These are phyloP conservation scores for Coemansia furcata DNA, from an alignment of 192 early-diverging fungal species.

Conservation along the genomic window DNA sequence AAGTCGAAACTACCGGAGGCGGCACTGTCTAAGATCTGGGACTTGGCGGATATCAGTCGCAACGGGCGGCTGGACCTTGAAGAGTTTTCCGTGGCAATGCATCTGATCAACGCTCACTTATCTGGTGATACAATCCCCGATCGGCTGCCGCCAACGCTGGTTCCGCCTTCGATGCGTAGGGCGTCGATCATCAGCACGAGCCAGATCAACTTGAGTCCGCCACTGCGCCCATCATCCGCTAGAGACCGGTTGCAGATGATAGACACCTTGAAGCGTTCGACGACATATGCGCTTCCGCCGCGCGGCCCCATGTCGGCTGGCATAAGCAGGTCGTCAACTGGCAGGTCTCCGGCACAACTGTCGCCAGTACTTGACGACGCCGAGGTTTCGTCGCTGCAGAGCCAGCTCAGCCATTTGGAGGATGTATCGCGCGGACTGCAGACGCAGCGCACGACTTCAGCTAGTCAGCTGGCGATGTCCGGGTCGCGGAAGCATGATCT, in stretches of 20 bases:
- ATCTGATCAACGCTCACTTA: constrained; percentile 66
- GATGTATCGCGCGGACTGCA: constrained; percentile 44
- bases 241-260: constrained; percentile 13
- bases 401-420: constrained; percentile 41
- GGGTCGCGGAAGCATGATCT: constrained; percentile 49
- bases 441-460: constrained; percentile 32
- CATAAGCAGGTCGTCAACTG: constrained; percentile 27
- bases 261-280: constrained; percentile 32
- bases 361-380: constrained; percentile 31
- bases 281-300: constrained; percentile 25
- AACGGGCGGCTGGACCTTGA: constrained; percentile 62
- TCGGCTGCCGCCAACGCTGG: constrained; percentile 43
- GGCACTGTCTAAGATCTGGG: constrained; percentile 77
- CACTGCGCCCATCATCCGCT: constrained; percentile 27
- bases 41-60: constrained; percentile 65
- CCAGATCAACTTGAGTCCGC: constrained; percentile 35
- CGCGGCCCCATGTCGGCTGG: constrained; percentile 13
- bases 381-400: constrained; percentile 32
- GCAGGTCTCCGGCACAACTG: constrained; percentile 20
- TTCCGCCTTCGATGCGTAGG: constrained; percentile 50
- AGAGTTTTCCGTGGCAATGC: constrained; percentile 81
- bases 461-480: constrained; percentile 29
- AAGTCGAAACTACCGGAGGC: constrained; percentile 70
- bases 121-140: constrained; percentile 56
- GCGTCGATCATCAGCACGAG: constrained; percentile 33